These are phyloP conservation scores for Sequoia sempervirens DNA, from an alignment of 75 land plant species.

Conservation along the genomic window DNA sequence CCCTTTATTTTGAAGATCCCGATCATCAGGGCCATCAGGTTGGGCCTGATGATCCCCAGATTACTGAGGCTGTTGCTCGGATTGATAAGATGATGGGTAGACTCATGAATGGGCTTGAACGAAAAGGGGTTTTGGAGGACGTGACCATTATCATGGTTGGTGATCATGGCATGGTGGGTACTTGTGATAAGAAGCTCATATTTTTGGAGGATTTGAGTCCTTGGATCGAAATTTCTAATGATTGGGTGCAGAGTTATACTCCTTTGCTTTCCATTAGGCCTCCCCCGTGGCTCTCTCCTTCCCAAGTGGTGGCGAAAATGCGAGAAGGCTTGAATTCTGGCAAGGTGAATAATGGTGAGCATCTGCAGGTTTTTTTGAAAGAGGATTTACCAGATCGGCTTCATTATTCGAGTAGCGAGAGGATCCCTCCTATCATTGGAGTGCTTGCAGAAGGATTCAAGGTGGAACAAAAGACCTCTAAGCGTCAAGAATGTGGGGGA, in stretches of 20 bases:
- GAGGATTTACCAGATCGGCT: constrained; percentile 82
- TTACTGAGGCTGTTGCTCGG: constrained; percentile 55
- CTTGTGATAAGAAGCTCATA: constrained; percentile 71
- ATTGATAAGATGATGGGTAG: constrained; percentile 76
- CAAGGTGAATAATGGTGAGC: constrained; percentile 67
- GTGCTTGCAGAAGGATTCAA: constrained; percentile 77
- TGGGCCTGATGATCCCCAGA: constrained; percentile 79
- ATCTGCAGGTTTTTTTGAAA: constrained; percentile 65
- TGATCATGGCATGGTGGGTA: constrained; percentile 96
- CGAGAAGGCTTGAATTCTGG: constrained; percentile 70
- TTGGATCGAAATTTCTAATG: constrained; percentile 40
- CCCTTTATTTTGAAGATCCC: constrained; percentile 87
- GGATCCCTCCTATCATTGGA: constrained; percentile 89
- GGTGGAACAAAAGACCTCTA: constrained; percentile 63
- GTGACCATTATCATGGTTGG: constrained; percentile 75
- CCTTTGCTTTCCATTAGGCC: constrained; percentile 75
- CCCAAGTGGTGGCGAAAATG: constrained; percentile 56
- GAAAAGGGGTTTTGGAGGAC: constrained; percentile 70
- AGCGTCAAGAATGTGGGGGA: constrained; percentile 69
- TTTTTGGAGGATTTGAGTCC: constrained; percentile 63
- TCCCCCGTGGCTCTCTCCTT: constrained; percentile 29
- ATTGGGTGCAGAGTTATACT: constrained; percentile 65
- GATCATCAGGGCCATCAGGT: constrained; percentile 76
- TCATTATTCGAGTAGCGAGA: constrained; percentile 63
- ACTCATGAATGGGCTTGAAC: constrained; percentile 68